Conservation (phyloP, 768 basidiomycete species). For the Mycena polygramma region DNA sequence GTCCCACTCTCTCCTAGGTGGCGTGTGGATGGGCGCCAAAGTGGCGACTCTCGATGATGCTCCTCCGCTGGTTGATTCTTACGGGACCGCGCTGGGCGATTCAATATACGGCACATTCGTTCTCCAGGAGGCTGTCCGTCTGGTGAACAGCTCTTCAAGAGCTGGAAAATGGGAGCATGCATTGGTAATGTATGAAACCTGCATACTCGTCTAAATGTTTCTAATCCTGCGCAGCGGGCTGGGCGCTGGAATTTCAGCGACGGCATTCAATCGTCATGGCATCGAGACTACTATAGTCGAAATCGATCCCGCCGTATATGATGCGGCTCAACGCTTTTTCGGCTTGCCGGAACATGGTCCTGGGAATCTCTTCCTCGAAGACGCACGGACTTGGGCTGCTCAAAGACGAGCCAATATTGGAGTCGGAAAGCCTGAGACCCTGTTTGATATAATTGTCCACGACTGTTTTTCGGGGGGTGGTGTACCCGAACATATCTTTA, state of each 20-base stretch:
- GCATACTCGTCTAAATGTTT: slow-evolving; percentile 18
- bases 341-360: slow-evolving; percentile 76
- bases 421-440: slow-evolving; percentile 45
- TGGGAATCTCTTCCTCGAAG: slow-evolving; percentile 76
- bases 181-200: slow-evolving; percentile 73
- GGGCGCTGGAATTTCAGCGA: slow-evolving; percentile 86
- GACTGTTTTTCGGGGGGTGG: slow-evolving; percentile 96
- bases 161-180: slow-evolving; percentile 63
- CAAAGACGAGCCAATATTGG: slow-evolving; percentile 49
- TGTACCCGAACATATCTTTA: slow-evolving; percentile 90
- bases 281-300: slow-evolving; percentile 89
- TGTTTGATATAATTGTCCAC: slow-evolving; percentile 84
- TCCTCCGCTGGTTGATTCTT: slow-evolving; percentile 62
- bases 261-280: slow-evolving; percentile 77
- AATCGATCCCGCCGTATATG: slow-evolving; percentile 92
- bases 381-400: slow-evolving; percentile 81
- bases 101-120: slow-evolving; percentile 89
- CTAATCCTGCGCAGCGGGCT: slow-evolving; percentile 73
- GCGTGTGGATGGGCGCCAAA: slow-evolving; percentile 82
- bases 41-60: slow-evolving; percentile 57
- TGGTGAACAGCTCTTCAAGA: slow-evolving; percentile 68
- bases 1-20: slow-evolving; percentile 75
- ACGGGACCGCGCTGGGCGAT: slow-evolving; percentile 71
- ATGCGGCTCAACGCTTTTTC: slow-evolving; percentile 84
- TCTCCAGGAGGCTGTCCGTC: slow-evolving; percentile 86